phyloP scores from a whole-genome alignment of 305 asterid species.

The Solanum hybrid region DNA sequence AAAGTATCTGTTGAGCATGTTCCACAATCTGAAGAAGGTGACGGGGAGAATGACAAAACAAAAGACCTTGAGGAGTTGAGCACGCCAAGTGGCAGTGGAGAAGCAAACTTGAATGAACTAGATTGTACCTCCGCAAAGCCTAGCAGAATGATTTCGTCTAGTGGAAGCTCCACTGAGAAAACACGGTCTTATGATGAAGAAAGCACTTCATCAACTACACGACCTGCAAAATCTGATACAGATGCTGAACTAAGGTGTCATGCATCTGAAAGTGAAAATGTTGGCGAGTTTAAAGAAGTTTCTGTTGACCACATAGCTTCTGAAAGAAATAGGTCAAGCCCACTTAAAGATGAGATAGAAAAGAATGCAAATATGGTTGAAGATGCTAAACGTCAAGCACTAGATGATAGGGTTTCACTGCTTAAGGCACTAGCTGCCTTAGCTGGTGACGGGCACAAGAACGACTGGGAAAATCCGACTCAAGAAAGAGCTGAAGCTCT shows the following conservation, averaged over 20 bases:
- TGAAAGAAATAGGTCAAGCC: conserved; percentile 7
- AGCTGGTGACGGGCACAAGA: conserved; percentile 23
- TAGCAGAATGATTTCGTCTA: conserved; percentile 5
- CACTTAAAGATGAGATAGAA: conserved; percentile 12
- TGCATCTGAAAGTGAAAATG: conserved; percentile 14
- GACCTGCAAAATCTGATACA: conserved; percentile 10
- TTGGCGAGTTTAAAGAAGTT: conserved; percentile 2
- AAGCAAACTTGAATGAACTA: conserved; percentile 15
- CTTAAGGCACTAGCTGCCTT: conserved; percentile 16
- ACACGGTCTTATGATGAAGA: conserved; percentile 21
- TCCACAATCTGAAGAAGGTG: conserved; percentile 25
- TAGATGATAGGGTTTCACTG: conserved; percentile 17
- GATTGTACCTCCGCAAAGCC: conserved; percentile 16
- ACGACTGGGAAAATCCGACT: conserved; percentile 35
- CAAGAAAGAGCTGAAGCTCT: conserved; percentile 80
- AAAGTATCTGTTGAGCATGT: conserved; percentile 15
- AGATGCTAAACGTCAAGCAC: conserved; percentile 5
- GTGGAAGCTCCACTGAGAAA: conserved; percentile 15
- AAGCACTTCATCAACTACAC: conserved; percentile 4
- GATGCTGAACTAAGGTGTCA: conserved; percentile 24
- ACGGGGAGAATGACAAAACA: conserved; percentile 20
- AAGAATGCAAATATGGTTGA: conserved; percentile 5
- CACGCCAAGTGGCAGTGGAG: conserved; percentile 15
- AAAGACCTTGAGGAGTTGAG: conserved; percentile 18
- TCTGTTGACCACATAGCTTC: conserved; percentile 1